A percentile compares a stretch with the other conserved stretches of the same genome.
These are phyloP conservation scores for Zygoascus flipseniorum DNA, from an alignment of 805 yeast genomes.

Conservation along the genomic window DNA sequence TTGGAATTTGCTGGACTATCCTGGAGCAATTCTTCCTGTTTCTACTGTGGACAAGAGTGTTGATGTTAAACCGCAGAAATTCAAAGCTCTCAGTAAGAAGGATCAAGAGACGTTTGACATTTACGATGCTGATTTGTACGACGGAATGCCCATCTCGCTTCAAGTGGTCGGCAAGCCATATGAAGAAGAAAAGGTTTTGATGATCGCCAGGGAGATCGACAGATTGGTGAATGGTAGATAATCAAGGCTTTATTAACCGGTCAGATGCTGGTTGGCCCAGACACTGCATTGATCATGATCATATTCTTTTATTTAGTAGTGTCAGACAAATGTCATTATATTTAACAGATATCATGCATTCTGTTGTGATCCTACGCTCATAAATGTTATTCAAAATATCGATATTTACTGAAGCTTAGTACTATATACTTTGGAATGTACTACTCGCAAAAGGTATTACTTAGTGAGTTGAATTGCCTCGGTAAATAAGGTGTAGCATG, in stretches of 20 bases:
- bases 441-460: no score
- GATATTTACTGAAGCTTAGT: no score
- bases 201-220: neutral
- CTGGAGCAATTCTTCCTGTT: constrained; percentile 37
- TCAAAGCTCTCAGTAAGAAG: neutral
- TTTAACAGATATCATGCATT: no score
- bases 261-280: no score
- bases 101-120: neutral
- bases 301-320: no score
- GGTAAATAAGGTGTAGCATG: no score
- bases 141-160: constrained; percentile 46
- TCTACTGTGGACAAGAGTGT: constrained; percentile 31
- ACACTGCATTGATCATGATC: no score
- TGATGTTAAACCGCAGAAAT: neutral
- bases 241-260: neutral
- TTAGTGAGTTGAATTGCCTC: no score
- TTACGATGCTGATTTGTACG: constrained; percentile 36
- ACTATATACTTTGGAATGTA: no score
- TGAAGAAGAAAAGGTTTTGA: constrained; percentile 39
- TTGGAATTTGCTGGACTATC: constrained; percentile 65
- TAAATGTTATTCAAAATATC: no score
- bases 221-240: neutral
- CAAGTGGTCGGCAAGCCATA: constrained; percentile 50
- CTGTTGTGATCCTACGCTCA: no score
- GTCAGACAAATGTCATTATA: no score